phyloP scores from a whole-genome alignment of 768 basidiomycete species.

The Phallus indusiatus region DNA sequence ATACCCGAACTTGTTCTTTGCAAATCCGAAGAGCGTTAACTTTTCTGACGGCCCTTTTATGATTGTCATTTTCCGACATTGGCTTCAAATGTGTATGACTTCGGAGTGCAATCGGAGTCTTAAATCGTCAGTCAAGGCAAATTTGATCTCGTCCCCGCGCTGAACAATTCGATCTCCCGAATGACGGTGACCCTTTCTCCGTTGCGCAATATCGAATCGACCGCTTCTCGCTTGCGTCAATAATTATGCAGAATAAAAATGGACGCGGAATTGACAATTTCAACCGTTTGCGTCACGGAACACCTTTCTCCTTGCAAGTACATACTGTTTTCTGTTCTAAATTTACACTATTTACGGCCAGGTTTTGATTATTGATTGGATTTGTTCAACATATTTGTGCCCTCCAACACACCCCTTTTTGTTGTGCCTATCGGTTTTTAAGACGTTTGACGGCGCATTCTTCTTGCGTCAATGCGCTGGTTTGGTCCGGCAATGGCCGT shows the following conservation, averaged over 20 bases:
- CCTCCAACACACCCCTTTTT: neutral
- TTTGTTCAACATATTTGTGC: neutral
- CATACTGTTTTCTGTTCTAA: neutral
- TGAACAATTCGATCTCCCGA: too few species aligned
- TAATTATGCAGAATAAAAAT: neutral
- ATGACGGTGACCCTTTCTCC: too few species aligned
- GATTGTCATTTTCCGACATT: too few species aligned
- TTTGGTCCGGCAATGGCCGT: slow-evolving; percentile 47
- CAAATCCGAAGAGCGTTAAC: too few species aligned
- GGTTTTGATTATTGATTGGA: neutral
- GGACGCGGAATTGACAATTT: neutral
- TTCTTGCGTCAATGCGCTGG: slow-evolving; percentile 57
- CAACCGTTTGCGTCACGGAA: neutral
- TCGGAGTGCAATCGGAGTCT: too few species aligned
- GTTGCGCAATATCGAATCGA: too few species aligned
- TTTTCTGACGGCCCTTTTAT: too few species aligned
- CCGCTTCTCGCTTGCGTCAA: too few species aligned
- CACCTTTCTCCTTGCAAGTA: slow-evolving; percentile 7
- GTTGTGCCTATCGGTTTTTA: neutral
- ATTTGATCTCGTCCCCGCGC: too few species aligned
- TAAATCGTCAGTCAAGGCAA: too few species aligned
- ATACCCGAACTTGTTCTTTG: too few species aligned
- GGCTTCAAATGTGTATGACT: too few species aligned
- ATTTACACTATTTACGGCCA: neutral
- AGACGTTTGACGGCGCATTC: slow-evolving; percentile 36